Percentiles rank a stretch among this genome's conserved stretches.
Conservation (phyloP, 1,284 basidiomycete genomes). For the Moesziomyces sp. region DNA sequence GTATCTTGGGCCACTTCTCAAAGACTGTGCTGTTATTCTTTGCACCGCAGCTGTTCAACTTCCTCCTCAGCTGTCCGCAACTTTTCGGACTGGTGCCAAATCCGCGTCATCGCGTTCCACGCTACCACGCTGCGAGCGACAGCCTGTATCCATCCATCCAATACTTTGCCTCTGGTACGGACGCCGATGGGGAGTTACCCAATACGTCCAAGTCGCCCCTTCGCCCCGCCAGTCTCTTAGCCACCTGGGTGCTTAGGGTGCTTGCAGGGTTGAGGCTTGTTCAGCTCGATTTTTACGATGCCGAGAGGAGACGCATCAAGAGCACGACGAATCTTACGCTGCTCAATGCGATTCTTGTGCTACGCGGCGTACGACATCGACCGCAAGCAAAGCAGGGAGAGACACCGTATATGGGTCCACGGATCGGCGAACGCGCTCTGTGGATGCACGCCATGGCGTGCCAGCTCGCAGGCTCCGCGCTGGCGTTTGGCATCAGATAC, state of each 20-base stretch:
- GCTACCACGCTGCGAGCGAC: conserved; percentile 23
- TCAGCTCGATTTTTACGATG: conserved; percentile 33
- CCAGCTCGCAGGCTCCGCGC: conserved; percentile 49
- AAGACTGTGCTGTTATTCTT: conserved; percentile 98
- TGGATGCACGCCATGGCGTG: conserved; percentile 57
- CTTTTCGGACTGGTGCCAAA: conserved; percentile 92
- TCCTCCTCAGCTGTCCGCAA: conserved; percentile 91
- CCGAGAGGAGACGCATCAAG: conserved; percentile 16
- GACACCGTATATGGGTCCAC: conserved; percentile 20
- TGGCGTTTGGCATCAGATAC: conserved; percentile 63
- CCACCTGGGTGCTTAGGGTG: conserved; percentile 25
- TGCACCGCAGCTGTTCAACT: conserved; percentile 97
- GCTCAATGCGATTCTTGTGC: conserved; percentile 62
- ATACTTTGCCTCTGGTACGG: conserved; percentile 18
- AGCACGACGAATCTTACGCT: conserved; percentile 63
- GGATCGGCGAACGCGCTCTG: conserved; percentile 47
- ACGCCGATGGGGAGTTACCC: background rate
- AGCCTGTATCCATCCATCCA: conserved; percentile 51
- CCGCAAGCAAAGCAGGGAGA: background rate
- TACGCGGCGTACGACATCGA: conserved; percentile 40
- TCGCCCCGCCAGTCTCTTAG: conserved; percentile 7
- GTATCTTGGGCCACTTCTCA: conserved; percentile 82
- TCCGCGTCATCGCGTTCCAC: conserved; percentile 90
- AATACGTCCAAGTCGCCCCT: conserved; percentile 18
- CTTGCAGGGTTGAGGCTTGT: conserved; percentile 40